Conservation (phyloP, 176 grass and related monocot species). For the Carex littledalei region DNA sequence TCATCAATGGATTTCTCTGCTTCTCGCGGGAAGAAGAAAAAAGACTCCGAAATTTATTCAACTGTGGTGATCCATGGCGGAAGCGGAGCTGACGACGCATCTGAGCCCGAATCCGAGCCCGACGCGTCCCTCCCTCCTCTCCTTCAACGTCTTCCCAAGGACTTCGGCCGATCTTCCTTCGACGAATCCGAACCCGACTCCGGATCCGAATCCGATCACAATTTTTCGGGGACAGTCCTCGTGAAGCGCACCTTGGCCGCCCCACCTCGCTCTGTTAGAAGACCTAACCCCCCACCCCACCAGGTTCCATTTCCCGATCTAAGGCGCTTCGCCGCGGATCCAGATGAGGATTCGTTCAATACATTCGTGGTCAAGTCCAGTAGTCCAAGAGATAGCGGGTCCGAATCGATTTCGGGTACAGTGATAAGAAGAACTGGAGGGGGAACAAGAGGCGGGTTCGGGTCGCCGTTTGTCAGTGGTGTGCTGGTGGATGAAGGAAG, state of each 20-base stretch:
- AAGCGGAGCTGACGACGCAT: constrained; percentile 26
- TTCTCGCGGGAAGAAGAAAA: constrained; percentile 54
- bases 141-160: constrained; percentile 97
- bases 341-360: constrained; percentile 22
- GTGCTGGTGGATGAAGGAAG: constrained; percentile 31
- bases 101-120: constrained; percentile 16
- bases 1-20: constrained; percentile 70
- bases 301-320: constrained; percentile 16
- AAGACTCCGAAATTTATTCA: constrained; percentile 68
- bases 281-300: not conserved
- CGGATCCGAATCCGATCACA: constrained; percentile 38
- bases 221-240: constrained; percentile 41
- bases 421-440: constrained; percentile 34
- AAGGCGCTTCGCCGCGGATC: not conserved
- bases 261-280: constrained; percentile 1
- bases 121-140: constrained; percentile 85
- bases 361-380: constrained; percentile 17
- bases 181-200: constrained; percentile 71
- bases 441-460: constrained; percentile 49
- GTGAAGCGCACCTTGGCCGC: constrained; percentile 29
- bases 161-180: constrained; percentile 83
- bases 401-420: constrained; percentile 41
- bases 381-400: constrained; percentile 17
- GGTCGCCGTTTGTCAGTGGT: constrained; percentile 69
- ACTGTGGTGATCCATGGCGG: constrained; percentile 65